These are phyloP conservation scores for Fusarium nurragi DNA, from an alignment of 2,329 filamentous ascomycete genomes.

Conservation along the genomic window DNA sequence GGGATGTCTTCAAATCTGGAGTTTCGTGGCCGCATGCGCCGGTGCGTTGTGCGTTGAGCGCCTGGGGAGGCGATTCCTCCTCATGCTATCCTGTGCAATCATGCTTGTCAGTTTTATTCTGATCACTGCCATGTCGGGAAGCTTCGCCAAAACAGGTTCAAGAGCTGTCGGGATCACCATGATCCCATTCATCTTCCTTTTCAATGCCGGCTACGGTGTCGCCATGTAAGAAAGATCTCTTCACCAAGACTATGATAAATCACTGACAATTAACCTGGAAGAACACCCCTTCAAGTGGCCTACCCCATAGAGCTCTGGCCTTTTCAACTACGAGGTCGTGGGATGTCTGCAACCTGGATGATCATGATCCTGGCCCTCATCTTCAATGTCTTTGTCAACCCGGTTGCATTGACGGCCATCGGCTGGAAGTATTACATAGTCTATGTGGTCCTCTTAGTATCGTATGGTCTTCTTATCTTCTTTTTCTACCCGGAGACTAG, in stretches of 20 bases:
- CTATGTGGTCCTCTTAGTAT: constrained; percentile 10
- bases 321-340: constrained; percentile 15
- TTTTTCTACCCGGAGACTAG: constrained; percentile 18
- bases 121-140: constrained; percentile 16
- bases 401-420: background rate
- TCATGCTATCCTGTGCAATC: constrained; percentile 7
- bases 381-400: constrained; percentile 21
- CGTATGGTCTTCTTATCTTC: constrained; percentile 12
- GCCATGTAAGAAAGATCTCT: background rate
- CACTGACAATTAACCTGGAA: background rate
- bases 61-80: constrained; percentile 1
- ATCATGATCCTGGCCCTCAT: constrained; percentile 17
- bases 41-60: constrained; percentile 3
- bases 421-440: constrained; percentile 22
- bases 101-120: constrained; percentile 19
- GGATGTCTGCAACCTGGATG: constrained; percentile 19
- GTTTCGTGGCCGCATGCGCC: constrained; percentile 11
- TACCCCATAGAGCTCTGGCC: constrained; percentile 21
- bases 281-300: constrained; percentile 15
- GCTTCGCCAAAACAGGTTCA: constrained; percentile 3
- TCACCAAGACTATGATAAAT: background rate
- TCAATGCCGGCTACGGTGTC: constrained; percentile 17
- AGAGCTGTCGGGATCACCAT: constrained; percentile 15
- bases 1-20: constrained; percentile 18
- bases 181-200: constrained; percentile 17